These are phyloP conservation scores for Tulasnella sp. DNA, from an alignment of 768 basidiomycete species.

Conservation along the genomic window DNA sequence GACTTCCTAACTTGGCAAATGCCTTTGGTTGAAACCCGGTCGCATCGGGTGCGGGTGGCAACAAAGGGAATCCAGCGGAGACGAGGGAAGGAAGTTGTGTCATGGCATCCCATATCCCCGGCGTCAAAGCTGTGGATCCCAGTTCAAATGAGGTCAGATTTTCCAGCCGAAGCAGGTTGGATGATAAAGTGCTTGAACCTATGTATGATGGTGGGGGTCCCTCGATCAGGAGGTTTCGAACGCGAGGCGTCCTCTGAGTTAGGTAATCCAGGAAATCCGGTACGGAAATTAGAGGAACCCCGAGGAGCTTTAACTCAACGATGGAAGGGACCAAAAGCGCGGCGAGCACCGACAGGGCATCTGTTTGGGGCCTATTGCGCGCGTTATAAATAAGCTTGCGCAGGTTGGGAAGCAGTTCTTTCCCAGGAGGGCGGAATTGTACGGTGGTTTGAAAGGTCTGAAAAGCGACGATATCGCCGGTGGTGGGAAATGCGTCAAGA, in stretches of 20 bases:
- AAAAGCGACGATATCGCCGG: not conserved
- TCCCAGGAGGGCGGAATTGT: not conserved
- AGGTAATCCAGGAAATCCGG: not conserved
- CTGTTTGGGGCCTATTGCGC: not conserved
- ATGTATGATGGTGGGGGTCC: not conserved
- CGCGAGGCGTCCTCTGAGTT: not conserved
- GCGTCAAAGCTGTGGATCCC: not conserved
- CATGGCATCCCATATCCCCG: not conserved
- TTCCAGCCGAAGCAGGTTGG: not conserved
- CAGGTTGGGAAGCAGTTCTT: not conserved
- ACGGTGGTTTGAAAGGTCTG: not conserved
- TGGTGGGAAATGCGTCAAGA: not conserved
- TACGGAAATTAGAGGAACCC: not conserved
- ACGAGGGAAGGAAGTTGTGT: not conserved
- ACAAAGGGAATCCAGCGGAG: not conserved
- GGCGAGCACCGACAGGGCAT: not conserved
- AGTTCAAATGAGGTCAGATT: not conserved
- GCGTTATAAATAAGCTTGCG: not conserved
- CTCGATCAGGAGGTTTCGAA: not conserved
- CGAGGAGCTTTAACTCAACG: not conserved
- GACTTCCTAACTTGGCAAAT: not conserved
- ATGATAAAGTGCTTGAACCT: not conserved
- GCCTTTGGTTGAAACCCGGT: not conserved
- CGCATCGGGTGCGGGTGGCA: not conserved
- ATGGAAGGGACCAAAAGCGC: not conserved